phyloP scores from a whole-genome alignment of 176 grass and related monocot genomes.

The Oryza officinalis region DNA sequence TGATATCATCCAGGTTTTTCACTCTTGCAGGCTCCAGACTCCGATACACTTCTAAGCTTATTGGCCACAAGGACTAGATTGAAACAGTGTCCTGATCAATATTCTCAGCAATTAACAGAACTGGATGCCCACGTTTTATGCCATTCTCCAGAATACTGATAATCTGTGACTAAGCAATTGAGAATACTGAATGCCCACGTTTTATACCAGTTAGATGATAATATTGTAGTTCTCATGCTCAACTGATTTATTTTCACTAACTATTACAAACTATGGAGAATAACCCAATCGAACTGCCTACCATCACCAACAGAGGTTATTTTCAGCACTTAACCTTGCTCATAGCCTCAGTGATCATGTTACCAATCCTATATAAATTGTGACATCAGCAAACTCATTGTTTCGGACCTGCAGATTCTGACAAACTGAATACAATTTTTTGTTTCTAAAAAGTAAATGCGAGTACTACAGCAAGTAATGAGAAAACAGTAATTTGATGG shows the following conservation, averaged over 20 bases:
- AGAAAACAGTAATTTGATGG: too few relatives aligned
- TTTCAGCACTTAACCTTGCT: background rate
- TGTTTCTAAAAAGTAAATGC: background rate
- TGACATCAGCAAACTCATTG: background rate
- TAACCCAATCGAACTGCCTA: background rate
- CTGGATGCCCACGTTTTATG: background rate
- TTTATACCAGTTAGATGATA: background rate
- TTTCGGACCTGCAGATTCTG: background rate
- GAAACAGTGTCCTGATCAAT: background rate
- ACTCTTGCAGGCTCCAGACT: constrained; percentile 49
- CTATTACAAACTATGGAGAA: background rate
- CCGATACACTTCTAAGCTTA: background rate
- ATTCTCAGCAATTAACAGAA: background rate
- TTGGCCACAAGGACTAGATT: background rate
- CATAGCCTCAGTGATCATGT: background rate
- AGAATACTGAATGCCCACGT: too few relatives aligned
- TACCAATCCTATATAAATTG: background rate
- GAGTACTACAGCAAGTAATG: background rate
- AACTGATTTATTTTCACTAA: background rate
- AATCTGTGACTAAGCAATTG: background rate
- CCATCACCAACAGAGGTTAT: background rate
- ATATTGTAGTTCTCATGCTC: background rate
- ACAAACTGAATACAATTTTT: background rate
- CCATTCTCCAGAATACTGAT: background rate
- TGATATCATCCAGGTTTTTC: constrained; percentile 37